Base-by-base conservation (phyloP, 192 early-diverging fungal genomes). In the Coemansia sp. region DNA sequence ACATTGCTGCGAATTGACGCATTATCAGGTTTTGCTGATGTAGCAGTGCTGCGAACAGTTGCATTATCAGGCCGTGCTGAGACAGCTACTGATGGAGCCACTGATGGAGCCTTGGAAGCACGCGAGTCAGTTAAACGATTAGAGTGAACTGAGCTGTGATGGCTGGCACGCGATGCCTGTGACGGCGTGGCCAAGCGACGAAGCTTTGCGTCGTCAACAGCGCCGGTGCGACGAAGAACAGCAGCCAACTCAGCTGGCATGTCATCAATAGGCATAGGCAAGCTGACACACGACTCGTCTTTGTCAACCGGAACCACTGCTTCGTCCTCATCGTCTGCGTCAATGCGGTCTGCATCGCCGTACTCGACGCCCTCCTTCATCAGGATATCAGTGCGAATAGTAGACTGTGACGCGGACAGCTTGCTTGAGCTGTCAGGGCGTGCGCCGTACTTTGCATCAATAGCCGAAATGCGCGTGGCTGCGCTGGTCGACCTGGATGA, bases 191-290 rank as follows among this genome's bases (percentile, higher is more conserved):
- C 23, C 4, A 65, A 74, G 62, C 78, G 72, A 14, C 68, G 68
- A 34, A 82, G 53, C 63, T 53, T 50, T 5, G 56, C 26, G 9
- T 70, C 62, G 5, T 72, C 74, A 9, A 76, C 19, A 22, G 70
- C 79, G 17, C 79, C 79, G 1, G 79, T 82, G 47, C 79, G 72
- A 23, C 64, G 64, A 15, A 82, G 61, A 15, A 82, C 79, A 1
- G 79, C 59, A 6, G 74, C 74, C 20, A 82, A 63, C 60, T 82
- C 79, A 4, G 79, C 50, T 12, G 79, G 57, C 69, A 82, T 72
- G 40, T 75, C 72, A 3, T 75, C 72, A 2, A 82, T 48, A 3
- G 51, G 37, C 70, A 82, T 72, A 2, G 79, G 79, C 63, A 82
- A 48, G 17, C 60, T 82, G 14, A 82, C 55, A 0, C 64, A 64